A percentile compares a stretch with the other conserved stretches of the same genome.
phyloP scores from a whole-genome alignment of 495 filamentous ascomycete species.

The Trichoderma gamsii region DNA sequence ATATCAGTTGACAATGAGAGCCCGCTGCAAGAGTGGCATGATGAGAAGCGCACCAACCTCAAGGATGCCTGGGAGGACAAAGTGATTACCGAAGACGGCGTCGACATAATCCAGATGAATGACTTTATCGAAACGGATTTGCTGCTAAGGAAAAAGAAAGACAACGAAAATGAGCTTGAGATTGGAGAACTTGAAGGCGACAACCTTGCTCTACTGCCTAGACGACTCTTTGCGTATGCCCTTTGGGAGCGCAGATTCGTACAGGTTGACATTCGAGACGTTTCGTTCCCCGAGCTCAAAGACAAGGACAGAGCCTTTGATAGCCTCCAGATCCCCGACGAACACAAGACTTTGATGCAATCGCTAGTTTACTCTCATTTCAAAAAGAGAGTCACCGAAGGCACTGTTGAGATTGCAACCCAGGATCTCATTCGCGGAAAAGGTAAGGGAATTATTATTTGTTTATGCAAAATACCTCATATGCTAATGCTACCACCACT shows the following conservation, averaged over 20 bases:
- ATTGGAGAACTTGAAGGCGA: conserved; percentile 17
- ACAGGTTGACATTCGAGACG: conserved; percentile 26
- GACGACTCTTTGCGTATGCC: conserved; percentile 35
- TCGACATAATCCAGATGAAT: conserved; percentile 20
- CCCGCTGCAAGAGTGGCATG: conserved; percentile 20
- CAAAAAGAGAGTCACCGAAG: conserved; percentile 33
- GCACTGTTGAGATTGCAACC: conserved; percentile 33
- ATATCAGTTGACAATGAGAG: conserved; percentile 23
- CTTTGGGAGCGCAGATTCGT: conserved; percentile 34
- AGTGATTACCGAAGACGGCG: conserved; percentile 26
- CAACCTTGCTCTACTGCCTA: conserved; percentile 32
- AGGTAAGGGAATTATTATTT: conserved; percentile 51
- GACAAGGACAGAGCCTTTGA: conserved; percentile 27
- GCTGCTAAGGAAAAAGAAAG: conserved; percentile 28
- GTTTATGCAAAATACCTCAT: too few species aligned
- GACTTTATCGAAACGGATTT: conserved; percentile 18
- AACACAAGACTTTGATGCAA: conserved; percentile 23
- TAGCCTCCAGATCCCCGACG: conserved; percentile 19
- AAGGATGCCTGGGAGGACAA: conserved; percentile 23
- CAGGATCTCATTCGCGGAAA: conserved; percentile 53
- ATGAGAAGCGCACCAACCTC: conserved; percentile 17
- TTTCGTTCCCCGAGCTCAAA: conserved; percentile 34
- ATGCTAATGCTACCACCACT: too few species aligned
- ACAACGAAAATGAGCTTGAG: conserved; percentile 23
- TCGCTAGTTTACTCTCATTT: conserved; percentile 26